Evolutionary conservation across 2,329 filamentous ascomycete species (phyloP).

Genomic region (Zymoseptoria pseudotritici): DNA sequence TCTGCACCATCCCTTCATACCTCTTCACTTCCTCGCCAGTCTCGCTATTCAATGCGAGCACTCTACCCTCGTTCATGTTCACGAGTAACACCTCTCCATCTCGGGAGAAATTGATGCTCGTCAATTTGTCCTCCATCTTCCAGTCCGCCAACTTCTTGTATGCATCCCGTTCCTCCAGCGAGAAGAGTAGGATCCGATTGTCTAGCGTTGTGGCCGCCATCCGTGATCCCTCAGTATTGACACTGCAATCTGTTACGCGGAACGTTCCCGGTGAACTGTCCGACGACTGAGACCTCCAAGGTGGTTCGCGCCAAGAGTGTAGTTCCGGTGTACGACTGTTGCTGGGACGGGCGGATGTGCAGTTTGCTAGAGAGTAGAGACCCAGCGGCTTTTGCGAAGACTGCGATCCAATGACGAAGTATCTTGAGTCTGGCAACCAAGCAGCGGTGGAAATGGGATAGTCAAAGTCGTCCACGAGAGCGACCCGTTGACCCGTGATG

Average conservation of each 20-base stretch:
- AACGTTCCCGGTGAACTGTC: conserved; percentile 49
- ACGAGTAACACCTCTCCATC: conserved; percentile 78
- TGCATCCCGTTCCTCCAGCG: conserved; percentile 58
- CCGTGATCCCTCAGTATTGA: conserved; percentile 71
- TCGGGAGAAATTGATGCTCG: conserved; percentile 70
- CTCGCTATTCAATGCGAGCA: conserved; percentile 70
- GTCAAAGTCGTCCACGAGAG: conserved; percentile 61
- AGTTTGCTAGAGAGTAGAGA: conserved; percentile 35
- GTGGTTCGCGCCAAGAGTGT: conserved; percentile 41
- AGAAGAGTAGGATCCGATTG: conserved; percentile 67
- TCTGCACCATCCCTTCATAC: conserved; percentile 69
- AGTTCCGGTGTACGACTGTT: conserved; percentile 24
- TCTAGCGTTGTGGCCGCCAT: conserved; percentile 71
- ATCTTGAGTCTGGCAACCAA: conserved; percentile 73
- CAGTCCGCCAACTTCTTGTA: conserved; percentile 66
- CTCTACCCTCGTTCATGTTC: conserved; percentile 69
- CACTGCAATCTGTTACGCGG: conserved; percentile 75
- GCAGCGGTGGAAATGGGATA: conserved; percentile 82
- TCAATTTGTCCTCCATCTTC: conserved; percentile 60
- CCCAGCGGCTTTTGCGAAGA: conserved; percentile 60
- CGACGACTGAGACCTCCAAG: conserved; percentile 46
- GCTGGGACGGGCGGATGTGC: neutral
- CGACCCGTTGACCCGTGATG: conserved; percentile 49
- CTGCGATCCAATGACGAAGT: conserved; percentile 72
- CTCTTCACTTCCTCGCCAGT: conserved; percentile 63